Conservation (phyloP, 345 rosid genomes). For the Eucalyptus tenuipes region DNA sequence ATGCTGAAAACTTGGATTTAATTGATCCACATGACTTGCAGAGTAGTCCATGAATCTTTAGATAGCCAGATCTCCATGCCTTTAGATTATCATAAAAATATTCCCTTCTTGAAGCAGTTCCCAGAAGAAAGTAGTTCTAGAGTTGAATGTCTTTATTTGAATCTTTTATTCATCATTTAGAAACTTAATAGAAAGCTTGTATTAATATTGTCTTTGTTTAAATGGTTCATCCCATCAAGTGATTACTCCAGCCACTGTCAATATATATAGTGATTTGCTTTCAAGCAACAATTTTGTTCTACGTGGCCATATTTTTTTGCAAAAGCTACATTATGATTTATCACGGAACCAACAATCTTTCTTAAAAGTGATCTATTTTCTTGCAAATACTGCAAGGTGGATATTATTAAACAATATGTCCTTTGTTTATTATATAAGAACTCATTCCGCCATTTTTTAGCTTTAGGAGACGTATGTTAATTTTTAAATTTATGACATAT, state of each 20-base stretch:
- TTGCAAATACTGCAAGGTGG: not conserved
- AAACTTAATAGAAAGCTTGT: conserved; percentile 68
- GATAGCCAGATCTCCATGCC: not conserved
- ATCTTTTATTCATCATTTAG: conserved; percentile 12
- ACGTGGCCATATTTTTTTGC: not conserved
- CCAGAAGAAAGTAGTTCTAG: not conserved
- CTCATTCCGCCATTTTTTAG: not conserved
- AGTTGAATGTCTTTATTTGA: not conserved
- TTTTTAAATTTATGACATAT: not conserved
- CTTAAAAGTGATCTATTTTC: not conserved
- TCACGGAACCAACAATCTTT: not conserved
- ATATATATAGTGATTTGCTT: not conserved
- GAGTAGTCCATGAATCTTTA: not conserved
- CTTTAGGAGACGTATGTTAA: not conserved
- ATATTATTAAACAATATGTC: not conserved
- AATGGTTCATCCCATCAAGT: not conserved
- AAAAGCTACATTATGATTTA: not conserved
- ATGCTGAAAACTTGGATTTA: not conserved
- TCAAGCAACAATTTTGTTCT: not conserved
- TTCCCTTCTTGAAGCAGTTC: not conserved
- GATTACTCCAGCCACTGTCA: not conserved
- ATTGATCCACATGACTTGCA: not conserved
- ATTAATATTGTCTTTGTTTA: not conserved
- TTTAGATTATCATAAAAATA: not conserved
- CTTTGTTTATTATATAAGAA: not conserved